phyloP scores from a whole-genome alignment of 2,329 filamentous ascomycete genomes.

The Eurotiales sp. region DNA sequence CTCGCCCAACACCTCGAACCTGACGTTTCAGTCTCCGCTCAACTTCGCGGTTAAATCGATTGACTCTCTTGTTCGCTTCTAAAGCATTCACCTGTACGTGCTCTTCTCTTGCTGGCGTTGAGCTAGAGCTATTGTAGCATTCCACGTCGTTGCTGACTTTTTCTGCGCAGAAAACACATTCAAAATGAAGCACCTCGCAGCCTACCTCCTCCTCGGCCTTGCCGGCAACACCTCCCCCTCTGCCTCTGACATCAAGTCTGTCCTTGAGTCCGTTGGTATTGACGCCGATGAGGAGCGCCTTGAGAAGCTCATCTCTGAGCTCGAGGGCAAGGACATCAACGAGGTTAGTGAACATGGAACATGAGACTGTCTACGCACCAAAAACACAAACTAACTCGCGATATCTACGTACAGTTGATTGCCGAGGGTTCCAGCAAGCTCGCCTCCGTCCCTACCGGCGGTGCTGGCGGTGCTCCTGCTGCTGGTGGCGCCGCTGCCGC shows the following conservation, averaged over 20 bases:
- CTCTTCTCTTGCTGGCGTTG: not conserved
- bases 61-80: slow-evolving; percentile 61
- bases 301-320: slow-evolving; percentile 78
- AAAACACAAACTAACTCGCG: slow-evolving; percentile 16
- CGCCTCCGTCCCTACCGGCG: slow-evolving; percentile 93
- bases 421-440: slow-evolving; percentile 86
- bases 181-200: slow-evolving; percentile 99
- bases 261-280: slow-evolving; percentile 91
- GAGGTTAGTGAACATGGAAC: slow-evolving; percentile 59
- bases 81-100: slow-evolving; percentile 26
- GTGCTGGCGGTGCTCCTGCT: slow-evolving; percentile 60
- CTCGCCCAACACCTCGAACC: slow-evolving; percentile 59
- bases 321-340: slow-evolving; percentile 67
- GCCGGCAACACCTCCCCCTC: slow-evolving; percentile 89
- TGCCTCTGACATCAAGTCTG: slow-evolving; percentile 77
- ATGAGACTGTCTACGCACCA: not conserved
- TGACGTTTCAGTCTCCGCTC: slow-evolving; percentile 99
- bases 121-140: not conserved
- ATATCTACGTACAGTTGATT: slow-evolving; percentile 67
- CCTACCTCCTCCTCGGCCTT: slow-evolving; percentile 94
- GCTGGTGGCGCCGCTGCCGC: slow-evolving; percentile 66
- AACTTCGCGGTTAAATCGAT: slow-evolving; percentile 99
- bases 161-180: slow-evolving; percentile 22
- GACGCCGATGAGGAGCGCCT: slow-evolving; percentile 89
- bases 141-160: not conserved